These are phyloP conservation scores for Rhodotorula sp. DNA, from an alignment of 1,284 basidiomycete genomes.

Conservation along the genomic window DNA sequence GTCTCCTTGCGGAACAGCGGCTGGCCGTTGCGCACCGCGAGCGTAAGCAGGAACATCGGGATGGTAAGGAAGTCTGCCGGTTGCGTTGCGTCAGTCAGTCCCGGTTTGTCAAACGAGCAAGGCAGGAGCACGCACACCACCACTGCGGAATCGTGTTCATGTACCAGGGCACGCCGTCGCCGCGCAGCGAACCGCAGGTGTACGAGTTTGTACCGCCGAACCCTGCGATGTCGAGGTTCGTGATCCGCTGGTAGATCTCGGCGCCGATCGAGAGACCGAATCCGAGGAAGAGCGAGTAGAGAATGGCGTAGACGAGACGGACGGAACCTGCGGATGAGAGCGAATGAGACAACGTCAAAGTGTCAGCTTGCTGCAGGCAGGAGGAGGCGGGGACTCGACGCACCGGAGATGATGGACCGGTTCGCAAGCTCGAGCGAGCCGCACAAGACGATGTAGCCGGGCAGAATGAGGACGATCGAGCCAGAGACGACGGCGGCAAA, in stretches of 20 bases:
- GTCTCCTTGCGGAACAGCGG: slow-evolving; percentile 71
- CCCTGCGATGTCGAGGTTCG: slow-evolving; percentile 31
- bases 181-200: slow-evolving; percentile 32
- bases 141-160: slow-evolving; percentile 51
- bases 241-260: slow-evolving; percentile 56
- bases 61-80: slow-evolving; percentile 72
- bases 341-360: slow-evolving; percentile 57
- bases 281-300: slow-evolving; percentile 65
- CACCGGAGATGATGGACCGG: slow-evolving; percentile 69
- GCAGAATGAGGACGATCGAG: slow-evolving; percentile 83
- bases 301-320: slow-evolving; percentile 64
- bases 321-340: slow-evolving; percentile 63
- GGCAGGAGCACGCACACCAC: slow-evolving; percentile 53
- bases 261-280: slow-evolving; percentile 81
- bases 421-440: slow-evolving; percentile 73
- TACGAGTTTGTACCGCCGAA: slow-evolving; percentile 30
- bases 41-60: slow-evolving; percentile 71
- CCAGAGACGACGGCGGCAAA: slow-evolving; percentile 82
- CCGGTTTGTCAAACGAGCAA: neutral
- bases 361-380: neutral
- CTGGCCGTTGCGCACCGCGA: slow-evolving; percentile 76
- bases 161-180: slow-evolving; percentile 48
- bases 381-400: slow-evolving; percentile 60
- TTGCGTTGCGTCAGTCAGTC: slow-evolving; percentile 1
- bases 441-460: slow-evolving; percentile 76